Conservation (phyloP, 345 rosid genomes). For the Noccaea caerulescens region DNA sequence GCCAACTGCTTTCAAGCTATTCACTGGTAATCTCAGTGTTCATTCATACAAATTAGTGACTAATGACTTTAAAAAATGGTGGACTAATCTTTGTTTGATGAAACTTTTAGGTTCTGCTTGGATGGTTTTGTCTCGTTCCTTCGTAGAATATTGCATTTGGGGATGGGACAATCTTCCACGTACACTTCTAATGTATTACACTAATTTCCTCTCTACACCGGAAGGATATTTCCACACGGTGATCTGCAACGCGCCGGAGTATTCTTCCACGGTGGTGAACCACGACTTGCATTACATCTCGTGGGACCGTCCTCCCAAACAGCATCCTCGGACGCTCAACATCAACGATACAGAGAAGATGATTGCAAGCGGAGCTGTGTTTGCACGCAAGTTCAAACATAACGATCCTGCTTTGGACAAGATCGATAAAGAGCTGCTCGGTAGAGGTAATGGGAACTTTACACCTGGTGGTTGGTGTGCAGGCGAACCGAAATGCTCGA, state of each 20-base stretch:
- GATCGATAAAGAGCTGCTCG: conserved; percentile 42
- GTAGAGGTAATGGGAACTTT: conserved; percentile 50
- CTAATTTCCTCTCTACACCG: conserved; percentile 56
- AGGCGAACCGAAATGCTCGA: conserved; percentile 65
- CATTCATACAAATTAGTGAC: neutral
- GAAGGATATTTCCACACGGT: conserved; percentile 58
- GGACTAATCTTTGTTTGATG: neutral
- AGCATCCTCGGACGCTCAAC: conserved; percentile 43
- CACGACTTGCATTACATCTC: conserved; percentile 50
- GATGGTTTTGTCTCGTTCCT: conserved; percentile 44
- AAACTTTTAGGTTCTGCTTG: conserved; percentile 50
- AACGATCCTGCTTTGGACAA: conserved; percentile 43
- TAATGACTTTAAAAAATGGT: conserved; percentile 3
- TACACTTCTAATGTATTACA: conserved; percentile 42
- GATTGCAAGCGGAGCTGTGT: conserved; percentile 42
- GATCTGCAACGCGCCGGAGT: conserved; percentile 54
- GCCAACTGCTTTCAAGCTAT: conserved; percentile 90
- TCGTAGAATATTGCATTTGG: conserved; percentile 43
- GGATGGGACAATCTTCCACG: conserved; percentile 49
- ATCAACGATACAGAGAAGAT: conserved; percentile 40
- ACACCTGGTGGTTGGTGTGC: conserved; percentile 99
- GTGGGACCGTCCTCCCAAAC: conserved; percentile 48
- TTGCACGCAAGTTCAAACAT: conserved; percentile 45
- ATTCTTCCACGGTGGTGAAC: conserved; percentile 41
- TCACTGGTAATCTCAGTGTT: conserved; percentile 64